These are phyloP conservation scores for Tolypocladium amazonense DNA, from an alignment of 2,329 filamentous ascomycete species.

Conservation along the genomic window DNA sequence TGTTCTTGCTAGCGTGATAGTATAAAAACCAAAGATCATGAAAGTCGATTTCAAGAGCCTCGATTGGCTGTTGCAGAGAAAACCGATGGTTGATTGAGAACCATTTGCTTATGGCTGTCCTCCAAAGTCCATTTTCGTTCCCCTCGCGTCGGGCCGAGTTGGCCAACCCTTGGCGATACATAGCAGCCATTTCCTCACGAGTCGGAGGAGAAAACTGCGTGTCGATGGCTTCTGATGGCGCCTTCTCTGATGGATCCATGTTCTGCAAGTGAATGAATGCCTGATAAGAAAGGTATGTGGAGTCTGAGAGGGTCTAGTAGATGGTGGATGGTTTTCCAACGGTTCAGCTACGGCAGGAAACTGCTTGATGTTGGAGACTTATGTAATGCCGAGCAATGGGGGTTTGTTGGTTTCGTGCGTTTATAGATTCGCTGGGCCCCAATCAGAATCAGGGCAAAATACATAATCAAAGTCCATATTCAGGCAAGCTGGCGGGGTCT, in stretches of 20 bases:
- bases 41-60: background rate
- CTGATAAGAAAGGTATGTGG: background rate
- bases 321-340: too few relatives aligned
- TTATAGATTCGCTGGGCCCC: too few relatives aligned
- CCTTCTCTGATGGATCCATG: background rate
- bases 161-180: background rate
- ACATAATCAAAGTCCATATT: too few relatives aligned
- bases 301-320: background rate
- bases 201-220: background rate
- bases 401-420: too few relatives aligned
- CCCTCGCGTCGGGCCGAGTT: background rate
- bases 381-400: too few relatives aligned
- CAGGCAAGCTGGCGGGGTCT: too few relatives aligned
- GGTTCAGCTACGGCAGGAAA: too few relatives aligned
- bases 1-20: background rate
- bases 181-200: background rate
- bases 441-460: too few relatives aligned
- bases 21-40: background rate
- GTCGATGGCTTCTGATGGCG: background rate
- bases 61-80: background rate
- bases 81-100: background rate
- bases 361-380: too few relatives aligned
- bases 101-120: background rate
- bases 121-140: background rate
- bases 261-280: background rate